phyloP scores from a whole-genome alignment of 2,329 filamentous ascomycete genomes.

The Phaeoacremonium minimum region DNA sequence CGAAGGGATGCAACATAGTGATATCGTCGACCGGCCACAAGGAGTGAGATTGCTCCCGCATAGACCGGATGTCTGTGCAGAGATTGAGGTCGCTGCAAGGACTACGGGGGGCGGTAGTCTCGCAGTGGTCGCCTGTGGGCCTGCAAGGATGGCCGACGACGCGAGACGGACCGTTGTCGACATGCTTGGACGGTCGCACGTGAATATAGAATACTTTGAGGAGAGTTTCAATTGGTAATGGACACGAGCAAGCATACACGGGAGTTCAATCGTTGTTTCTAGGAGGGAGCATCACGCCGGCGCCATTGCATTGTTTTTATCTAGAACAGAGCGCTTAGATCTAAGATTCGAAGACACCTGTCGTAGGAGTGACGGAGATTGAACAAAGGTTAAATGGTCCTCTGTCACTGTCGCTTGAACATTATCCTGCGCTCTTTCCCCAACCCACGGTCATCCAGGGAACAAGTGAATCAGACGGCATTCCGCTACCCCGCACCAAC shows the following conservation, averaged over 20 bases:
- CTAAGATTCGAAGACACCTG: no score
- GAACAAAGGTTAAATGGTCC: no score
- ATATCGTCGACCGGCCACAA: constrained; percentile 6
- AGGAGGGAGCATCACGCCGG: no score
- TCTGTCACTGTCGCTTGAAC: no score
- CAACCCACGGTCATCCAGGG: no score
- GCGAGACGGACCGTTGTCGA: constrained; percentile 28
- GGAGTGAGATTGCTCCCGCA: constrained; percentile 15
- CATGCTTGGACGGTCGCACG: constrained; percentile 18
- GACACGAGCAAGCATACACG: not conserved
- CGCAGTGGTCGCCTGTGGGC: constrained; percentile 39
- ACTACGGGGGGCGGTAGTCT: constrained; percentile 18
- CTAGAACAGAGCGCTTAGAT: no score
- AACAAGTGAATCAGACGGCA: no score
- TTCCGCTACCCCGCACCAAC: no score
- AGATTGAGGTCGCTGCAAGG: constrained; percentile 22
- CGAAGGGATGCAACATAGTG: not conserved
- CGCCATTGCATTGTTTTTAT: no score
- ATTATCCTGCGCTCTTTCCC: no score
- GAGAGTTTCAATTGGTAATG: constrained; percentile 37
- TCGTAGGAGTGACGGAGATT: no score
- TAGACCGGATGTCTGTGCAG: constrained; percentile 25
- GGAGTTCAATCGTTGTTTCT: no score
- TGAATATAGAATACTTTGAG: constrained; percentile 33
- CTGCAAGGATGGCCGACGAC: constrained; percentile 38